Evolutionary conservation across 2,329 filamentous ascomycete genomes (phyloP).

Genomic region (Cladophialophora immunda): DNA sequence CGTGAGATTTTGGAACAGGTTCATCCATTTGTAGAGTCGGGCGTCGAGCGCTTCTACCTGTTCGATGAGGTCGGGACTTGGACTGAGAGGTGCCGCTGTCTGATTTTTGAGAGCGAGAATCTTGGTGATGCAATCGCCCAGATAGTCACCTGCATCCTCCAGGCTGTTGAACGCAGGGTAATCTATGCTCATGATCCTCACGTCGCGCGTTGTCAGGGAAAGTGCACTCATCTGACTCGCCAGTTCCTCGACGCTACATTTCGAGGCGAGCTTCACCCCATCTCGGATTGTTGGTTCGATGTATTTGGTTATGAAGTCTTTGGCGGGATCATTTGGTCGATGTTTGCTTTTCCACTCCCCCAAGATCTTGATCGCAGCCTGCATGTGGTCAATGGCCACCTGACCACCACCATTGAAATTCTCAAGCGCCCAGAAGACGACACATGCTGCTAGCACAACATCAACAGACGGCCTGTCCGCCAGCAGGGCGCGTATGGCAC

Average conservation of each 20-base stretch:
- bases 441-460: slow-evolving; percentile 30
- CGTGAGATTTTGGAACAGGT: slow-evolving; percentile 31
- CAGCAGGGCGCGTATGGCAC: slow-evolving; percentile 27
- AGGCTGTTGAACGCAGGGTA: slow-evolving; percentile 22
- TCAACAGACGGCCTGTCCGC: slow-evolving; percentile 31
- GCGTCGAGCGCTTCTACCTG: slow-evolving; percentile 27
- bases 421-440: slow-evolving; percentile 35
- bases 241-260: slow-evolving; percentile 17
- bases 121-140: slow-evolving; percentile 21
- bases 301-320: slow-evolving; percentile 32
- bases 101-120: slow-evolving; percentile 22
- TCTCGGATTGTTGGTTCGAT: slow-evolving; percentile 32
- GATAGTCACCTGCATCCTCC: slow-evolving; percentile 26
- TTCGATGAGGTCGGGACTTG: slow-evolving; percentile 16
- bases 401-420: slow-evolving; percentile 31
- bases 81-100: background rate
- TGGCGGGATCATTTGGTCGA: slow-evolving; percentile 19
- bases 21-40: slow-evolving; percentile 30
- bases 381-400: slow-evolving; percentile 30
- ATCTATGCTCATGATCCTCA: slow-evolving; percentile 22
- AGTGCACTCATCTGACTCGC: slow-evolving; percentile 22
- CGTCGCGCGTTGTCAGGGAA: slow-evolving; percentile 23
- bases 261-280: slow-evolving; percentile 25
- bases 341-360: slow-evolving; percentile 33
- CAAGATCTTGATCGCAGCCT: slow-evolving; percentile 35